Base-by-base conservation (phyloP, 805 yeast genomes). In the Metschnikowia hibisci region DNA sequence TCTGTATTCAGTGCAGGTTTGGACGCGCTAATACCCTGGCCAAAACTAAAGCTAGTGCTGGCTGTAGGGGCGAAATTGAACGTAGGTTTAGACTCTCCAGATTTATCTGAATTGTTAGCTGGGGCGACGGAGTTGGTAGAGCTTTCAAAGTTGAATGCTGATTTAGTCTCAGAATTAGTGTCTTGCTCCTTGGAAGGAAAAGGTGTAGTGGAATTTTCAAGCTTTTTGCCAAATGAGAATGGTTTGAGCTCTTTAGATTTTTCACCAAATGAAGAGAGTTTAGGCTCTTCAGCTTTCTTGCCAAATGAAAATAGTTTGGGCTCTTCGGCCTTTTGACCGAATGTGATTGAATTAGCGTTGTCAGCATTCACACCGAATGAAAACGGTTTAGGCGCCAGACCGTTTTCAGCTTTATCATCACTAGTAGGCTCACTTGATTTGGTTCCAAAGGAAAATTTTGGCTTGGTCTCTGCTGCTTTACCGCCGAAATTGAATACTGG, bases 401-500 rank as follows among this genome's bases (percentile, higher is more conserved):
- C 7, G 31, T 7, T 13, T 1, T 10, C 30, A 13, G 12, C 12
- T n/a, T 8, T 18, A 20, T 20, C 4, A 8, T 20, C 23, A 20
- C 23, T 20, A 8, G 7, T 20, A 8, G 23, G 23, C 23, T 13
- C 32, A n/a, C 20, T 18, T 22, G 30, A 15, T 25, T 12, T 39
- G 28, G 22, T 31, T 12, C 13, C 32, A 14, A 28, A 26, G 16
- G 12, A 13, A 32, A 36, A 28, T 7, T 30, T 11, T 12, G 25
- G 33, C 9, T 29, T 20, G 8, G 43, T 6, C 16, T 22, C 32
- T 25, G 30, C 31, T 13, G 37, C 26, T 10, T 47, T 45, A n/a
- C 44, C 30, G n/a, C 51, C 48, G 26, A 44, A 46, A 33, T 28
- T 44, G 29, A 44, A 43, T 4, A 40, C 15, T n/a, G 49, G 40